These are phyloP conservation scores for Penicillium taxi DNA, from an alignment of 495 filamentous ascomycete genomes.

Conservation along the genomic window DNA sequence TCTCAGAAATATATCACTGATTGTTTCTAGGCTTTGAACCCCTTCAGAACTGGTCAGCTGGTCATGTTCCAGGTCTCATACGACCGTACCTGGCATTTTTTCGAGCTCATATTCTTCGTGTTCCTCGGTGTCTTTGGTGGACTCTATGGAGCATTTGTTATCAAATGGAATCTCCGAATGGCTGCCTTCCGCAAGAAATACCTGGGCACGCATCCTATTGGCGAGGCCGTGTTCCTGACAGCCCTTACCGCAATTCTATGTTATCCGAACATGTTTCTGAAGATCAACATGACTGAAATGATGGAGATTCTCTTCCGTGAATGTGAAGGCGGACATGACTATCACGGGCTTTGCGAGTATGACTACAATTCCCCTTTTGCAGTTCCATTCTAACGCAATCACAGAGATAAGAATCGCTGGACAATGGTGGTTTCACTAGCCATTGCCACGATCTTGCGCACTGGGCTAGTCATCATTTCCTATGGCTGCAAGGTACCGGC, in stretches of 20 bases:
- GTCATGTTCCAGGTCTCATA: constrained; percentile 99
- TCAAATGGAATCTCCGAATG: constrained; percentile 92
- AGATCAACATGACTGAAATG: constrained; percentile 98
- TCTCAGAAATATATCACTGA: constrained; percentile 1
- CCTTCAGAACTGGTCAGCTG: constrained; percentile 93
- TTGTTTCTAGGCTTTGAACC: constrained; percentile 68
- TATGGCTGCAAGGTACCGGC: constrained; percentile 98
- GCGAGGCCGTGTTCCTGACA: constrained; percentile 83
- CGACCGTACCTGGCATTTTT: constrained; percentile 96
- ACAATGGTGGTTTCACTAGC: constrained; percentile 71
- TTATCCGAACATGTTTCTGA: constrained; percentile 90
- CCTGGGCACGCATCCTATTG: constrained; percentile 70
- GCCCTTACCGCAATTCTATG: constrained; percentile 80
- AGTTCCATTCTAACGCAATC: constrained; percentile 16
- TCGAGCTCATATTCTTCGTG: constrained; percentile 89
- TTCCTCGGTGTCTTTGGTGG: constrained; percentile 90
- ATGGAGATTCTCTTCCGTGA: constrained; percentile 97
- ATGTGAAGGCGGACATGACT: constrained; percentile 88
- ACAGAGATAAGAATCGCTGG: constrained; percentile 57
- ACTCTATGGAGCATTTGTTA: constrained; percentile 92
- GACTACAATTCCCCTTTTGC: constrained; percentile 8
- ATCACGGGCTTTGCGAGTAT: constrained; percentile 83
- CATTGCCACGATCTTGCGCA: constrained; percentile 72
- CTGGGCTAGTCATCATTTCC: constrained; percentile 86
- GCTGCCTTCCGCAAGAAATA: constrained; percentile 96